Evolutionary conservation across 768 basidiomycete genomes (phyloP).

Genomic region (Kwoniella pini): DNA sequence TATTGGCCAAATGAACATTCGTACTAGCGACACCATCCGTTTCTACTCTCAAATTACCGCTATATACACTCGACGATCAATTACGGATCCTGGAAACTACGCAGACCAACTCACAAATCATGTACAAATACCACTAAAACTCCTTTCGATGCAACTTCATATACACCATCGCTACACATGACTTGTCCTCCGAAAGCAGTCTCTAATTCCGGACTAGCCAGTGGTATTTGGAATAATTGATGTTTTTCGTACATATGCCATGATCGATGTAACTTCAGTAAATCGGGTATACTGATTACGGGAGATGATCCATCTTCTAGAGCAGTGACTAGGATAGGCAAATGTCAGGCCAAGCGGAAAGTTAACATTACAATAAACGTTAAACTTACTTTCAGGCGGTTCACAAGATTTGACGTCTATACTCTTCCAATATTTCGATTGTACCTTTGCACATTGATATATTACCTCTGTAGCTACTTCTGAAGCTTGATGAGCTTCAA

Average conservation of each 20-base stretch:
- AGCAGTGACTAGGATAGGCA: conserved; percentile 9
- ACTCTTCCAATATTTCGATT: conserved; percentile 88
- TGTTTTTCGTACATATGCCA: conserved; percentile 75
- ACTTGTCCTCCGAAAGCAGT: conserved; percentile 77
- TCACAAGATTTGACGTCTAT: conserved; percentile 80
- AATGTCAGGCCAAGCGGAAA: too few relatives aligned
- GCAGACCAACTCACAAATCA: conserved; percentile 72
- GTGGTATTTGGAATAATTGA: conserved; percentile 76
- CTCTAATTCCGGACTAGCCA: conserved; percentile 67
- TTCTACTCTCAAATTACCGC: conserved; percentile 84
- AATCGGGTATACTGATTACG: conserved; percentile 59
- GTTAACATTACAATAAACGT: too few relatives aligned
- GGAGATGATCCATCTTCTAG: conserved; percentile 19
- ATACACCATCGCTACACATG: conserved; percentile 81
- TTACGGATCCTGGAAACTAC: background rate
- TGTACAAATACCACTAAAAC: conserved; percentile 79
- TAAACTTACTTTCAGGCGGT: conserved; percentile 73
- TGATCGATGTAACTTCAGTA: conserved; percentile 86
- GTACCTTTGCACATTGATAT: conserved; percentile 80
- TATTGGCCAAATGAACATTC: conserved; percentile 74
- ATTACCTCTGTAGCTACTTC: conserved; percentile 85
- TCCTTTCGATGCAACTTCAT: conserved; percentile 57
- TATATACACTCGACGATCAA: conserved; percentile 47
- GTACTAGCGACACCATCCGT: conserved; percentile 65
- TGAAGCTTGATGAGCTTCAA: conserved; percentile 69